Evolutionary conservation across 2,329 filamentous ascomycete species (phyloP).

Genomic region (Rutstroemia sydowiana): DNA sequence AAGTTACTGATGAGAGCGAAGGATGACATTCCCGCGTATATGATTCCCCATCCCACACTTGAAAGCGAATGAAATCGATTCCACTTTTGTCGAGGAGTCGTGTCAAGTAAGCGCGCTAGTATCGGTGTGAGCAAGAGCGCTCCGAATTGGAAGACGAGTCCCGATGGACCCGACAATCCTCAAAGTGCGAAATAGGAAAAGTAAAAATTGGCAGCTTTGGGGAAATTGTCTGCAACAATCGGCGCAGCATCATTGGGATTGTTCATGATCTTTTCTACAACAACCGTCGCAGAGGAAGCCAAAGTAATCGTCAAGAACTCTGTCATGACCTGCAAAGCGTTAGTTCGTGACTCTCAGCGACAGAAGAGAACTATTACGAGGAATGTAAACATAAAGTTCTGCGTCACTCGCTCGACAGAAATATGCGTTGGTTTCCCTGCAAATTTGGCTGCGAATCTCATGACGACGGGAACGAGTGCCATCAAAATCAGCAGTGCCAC

Average conservation of each 20-base stretch:
- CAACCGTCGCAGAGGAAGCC: constrained; percentile 51
- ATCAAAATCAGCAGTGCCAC: constrained; percentile 54
- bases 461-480: constrained; percentile 51
- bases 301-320: constrained; percentile 61
- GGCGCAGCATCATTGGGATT: constrained; percentile 41
- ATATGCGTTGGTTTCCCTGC: constrained; percentile 52
- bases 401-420: constrained; percentile 52
- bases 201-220: constrained; percentile 60
- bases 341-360: no score
- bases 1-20: no score
- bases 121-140: no score
- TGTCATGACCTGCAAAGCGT: no score
- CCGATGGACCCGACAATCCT: constrained; percentile 52
- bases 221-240: constrained; percentile 49
- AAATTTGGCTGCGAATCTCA: constrained; percentile 53
- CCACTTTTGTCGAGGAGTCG: no score
- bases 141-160: no score
- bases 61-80: no score
- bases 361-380: no score
- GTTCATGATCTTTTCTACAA: constrained; percentile 42
- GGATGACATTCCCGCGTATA: no score
- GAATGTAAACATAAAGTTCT: constrained; percentile 58
- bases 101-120: constrained; percentile 50
- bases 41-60: no score
- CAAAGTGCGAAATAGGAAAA: constrained; percentile 62